phyloP scores from a whole-genome alignment of 768 basidiomycete species.

The Naganishia kalamii region DNA sequence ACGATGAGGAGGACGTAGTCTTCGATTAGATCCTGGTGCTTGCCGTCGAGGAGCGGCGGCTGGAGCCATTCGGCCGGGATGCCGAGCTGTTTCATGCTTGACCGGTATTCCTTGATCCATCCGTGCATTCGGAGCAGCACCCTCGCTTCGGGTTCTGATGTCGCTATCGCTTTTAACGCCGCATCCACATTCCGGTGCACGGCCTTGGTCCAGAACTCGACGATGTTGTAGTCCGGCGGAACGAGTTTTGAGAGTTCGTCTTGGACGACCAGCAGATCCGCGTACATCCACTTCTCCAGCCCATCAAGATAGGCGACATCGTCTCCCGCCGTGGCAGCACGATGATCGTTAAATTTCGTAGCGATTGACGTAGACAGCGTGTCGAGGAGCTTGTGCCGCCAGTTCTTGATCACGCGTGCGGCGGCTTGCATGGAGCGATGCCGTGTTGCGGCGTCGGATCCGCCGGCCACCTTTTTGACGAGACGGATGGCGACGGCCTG shows the following conservation, averaged over 20 bases:
- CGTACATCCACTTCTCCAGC: slow-evolving; percentile 76
- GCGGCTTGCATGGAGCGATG: slow-evolving; percentile 90
- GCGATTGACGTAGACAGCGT: slow-evolving; percentile 71
- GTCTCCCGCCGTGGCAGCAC: slow-evolving; percentile 53
- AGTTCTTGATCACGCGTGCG: slow-evolving; percentile 88
- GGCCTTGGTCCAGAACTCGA: slow-evolving; percentile 70
- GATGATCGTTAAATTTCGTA: slow-evolving; percentile 56
- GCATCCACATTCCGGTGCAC: slow-evolving; percentile 81
- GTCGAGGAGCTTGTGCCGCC: slow-evolving; percentile 79
- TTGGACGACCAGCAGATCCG: slow-evolving; percentile 89
- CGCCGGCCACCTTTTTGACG: slow-evolving; percentile 83
- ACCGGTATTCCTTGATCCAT: slow-evolving; percentile 93
- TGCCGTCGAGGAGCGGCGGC: slow-evolving; percentile 88
- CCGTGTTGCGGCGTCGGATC: slow-evolving; percentile 81
- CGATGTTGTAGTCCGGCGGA: slow-evolving; percentile 85
- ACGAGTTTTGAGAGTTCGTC: slow-evolving; percentile 84
- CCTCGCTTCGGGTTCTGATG: slow-evolving; percentile 76
- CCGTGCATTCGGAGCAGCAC: slow-evolving; percentile 76
- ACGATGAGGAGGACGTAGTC: slow-evolving; percentile 91
- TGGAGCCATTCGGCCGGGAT: slow-evolving; percentile 73
- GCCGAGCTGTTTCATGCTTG: slow-evolving; percentile 87
- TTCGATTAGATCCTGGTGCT: slow-evolving; percentile 86
- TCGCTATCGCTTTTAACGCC: slow-evolving; percentile 64
- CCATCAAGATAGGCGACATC: slow-evolving; percentile 66
- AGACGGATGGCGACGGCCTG: slow-evolving; percentile 90